Evolutionary conservation across 306 rosid genomes (phyloP), one percentile per base, ranked within the genome.

Genomic region (Fragaria vesca): DNA sequence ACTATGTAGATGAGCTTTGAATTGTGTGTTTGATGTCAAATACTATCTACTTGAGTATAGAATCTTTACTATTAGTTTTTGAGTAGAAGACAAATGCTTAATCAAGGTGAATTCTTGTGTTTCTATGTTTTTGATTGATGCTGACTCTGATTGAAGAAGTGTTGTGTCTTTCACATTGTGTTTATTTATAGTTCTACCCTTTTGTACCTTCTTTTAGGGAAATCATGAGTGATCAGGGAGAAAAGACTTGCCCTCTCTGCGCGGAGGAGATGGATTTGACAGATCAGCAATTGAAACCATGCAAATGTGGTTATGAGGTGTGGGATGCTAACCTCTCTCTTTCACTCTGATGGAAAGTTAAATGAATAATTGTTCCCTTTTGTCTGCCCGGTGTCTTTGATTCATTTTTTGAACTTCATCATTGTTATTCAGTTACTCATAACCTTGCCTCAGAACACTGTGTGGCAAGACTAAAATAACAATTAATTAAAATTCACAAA

Each of bases 181-280:
- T 57, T 77, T 58, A 72, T 48, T 78, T 21, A 50, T 80, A 45
- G 48, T 68, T 72, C 20, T 48, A 46, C 69, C 55, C 50, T 36
- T 36, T 16, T 50, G 58, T 13, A 78, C 73, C 76, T 66, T 75
- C 4, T 69, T 73, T 58, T 30, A 81, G 80, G 87, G 85, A 82
- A 87, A 96, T 82, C 94, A 96, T 96, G 99, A 91, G 97, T 76
- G 99, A 93, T 28, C 91, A 86, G 85, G 97, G 94, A 80, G 99
- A 96, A 80, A 96, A 86, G 87, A 88, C 97, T 74, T 96, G 99
- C 63, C 99, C 98, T 79, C 99, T 96, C 75, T 96, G 99, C 38
- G 97, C 98, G 0, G 98, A 96, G 83, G 99, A 96, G 83, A 96
- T 96, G 99, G 99, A 93, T 90, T 89, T 91, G 87, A 96, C 99